Evolutionary conservation across 805 yeast genomes (phyloP).

Genomic region (Kazachstania taianensis): DNA sequence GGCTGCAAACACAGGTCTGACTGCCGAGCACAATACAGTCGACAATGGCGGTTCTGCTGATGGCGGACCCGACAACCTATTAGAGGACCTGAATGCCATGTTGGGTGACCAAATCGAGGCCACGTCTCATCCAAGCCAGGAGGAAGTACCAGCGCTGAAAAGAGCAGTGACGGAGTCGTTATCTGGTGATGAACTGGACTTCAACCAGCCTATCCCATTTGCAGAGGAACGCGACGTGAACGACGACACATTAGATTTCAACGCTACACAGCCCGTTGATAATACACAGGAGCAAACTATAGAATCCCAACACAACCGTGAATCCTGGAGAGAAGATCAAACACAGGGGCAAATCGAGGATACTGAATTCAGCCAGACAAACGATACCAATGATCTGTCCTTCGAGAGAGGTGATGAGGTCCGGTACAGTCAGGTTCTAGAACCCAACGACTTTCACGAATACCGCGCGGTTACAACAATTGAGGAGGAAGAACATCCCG

Average conservation of each 20-base stretch:
- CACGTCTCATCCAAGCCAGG: not conserved
- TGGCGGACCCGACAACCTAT: constrained; percentile 7
- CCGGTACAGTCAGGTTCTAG: constrained; percentile 17
- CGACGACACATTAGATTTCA: not conserved
- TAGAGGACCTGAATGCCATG: constrained; percentile 21
- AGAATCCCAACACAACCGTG: too few species aligned
- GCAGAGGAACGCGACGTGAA: too few species aligned
- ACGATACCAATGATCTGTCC: constrained; percentile 27
- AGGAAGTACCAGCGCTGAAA: too few species aligned
- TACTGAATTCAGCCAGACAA: not conserved
- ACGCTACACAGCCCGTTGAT: not conserved
- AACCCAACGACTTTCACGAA: constrained; percentile 9
- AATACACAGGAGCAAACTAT: too few species aligned
- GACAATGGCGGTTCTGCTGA: not conserved
- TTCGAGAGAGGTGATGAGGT: constrained; percentile 29
- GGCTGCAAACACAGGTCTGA: not conserved
- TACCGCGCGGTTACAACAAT: constrained; percentile 28
- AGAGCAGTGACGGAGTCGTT: too few species aligned
- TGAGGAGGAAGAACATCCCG: constrained; percentile 20
- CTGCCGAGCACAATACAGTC: not conserved
- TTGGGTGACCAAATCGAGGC: constrained; percentile 11
- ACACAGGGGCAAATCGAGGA: not conserved
- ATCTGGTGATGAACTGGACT: not conserved
- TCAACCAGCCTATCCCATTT: too few species aligned
- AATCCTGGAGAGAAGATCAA: not conserved